Evolutionary conservation across 768 basidiomycete species (phyloP).

Genomic region (Tremella mesenterica): DNA sequence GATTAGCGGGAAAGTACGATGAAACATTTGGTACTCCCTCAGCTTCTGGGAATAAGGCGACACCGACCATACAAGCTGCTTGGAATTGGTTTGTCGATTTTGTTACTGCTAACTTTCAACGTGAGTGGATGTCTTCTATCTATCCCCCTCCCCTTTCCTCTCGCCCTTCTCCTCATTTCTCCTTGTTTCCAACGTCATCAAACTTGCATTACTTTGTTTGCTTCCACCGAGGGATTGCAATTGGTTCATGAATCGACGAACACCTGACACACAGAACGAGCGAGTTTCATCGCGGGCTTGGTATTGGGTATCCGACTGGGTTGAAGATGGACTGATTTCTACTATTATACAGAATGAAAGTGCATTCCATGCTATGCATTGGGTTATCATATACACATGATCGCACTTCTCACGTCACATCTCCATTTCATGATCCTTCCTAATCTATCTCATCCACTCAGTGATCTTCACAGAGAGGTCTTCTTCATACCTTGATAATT

Average conservation of each 20-base stretch:
- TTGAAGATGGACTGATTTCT: constrained; percentile 39
- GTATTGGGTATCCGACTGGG: constrained; percentile 72
- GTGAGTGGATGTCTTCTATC: constrained; percentile 43
- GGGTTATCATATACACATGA: background rate
- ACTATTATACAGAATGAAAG: background rate
- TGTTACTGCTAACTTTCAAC: constrained; percentile 85
- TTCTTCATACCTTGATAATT: no score
- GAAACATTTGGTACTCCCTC: constrained; percentile 58
- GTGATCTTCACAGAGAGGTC: no score
- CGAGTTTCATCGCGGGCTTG: constrained; percentile 77
- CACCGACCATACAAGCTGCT: constrained; percentile 56
- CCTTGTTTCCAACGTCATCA: background rate
- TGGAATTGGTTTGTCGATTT: constrained; percentile 61
- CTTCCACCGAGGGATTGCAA: no score
- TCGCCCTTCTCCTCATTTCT: background rate
- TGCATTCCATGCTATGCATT: constrained; percentile 1
- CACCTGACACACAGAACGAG: constrained; percentile 48
- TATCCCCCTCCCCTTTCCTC: background rate
- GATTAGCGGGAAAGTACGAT: constrained; percentile 60
- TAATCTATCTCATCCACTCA: no score
- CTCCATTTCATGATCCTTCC: no score
- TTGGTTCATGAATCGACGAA: background rate
- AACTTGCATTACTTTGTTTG: no score
- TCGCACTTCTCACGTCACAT: background rate
- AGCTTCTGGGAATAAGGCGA: constrained; percentile 52